Evolutionary conservation across 352 stramenopile genomes (phyloP).

Genomic region (Globisporangium perplexum): DNA sequence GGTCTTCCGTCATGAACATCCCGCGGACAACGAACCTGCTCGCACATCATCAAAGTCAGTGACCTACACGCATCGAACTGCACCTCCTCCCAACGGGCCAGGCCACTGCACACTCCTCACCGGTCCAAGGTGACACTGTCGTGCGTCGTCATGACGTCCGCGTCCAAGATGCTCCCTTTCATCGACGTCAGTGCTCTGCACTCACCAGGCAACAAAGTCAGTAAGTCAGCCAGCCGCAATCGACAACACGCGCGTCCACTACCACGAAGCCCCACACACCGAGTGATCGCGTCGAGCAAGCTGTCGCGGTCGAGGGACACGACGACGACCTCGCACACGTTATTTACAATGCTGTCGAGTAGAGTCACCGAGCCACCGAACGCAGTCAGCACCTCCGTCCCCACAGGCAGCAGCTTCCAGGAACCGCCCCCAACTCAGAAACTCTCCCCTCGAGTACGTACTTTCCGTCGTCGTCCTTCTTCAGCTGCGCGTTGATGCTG

Average conservation of each 20-base stretch:
- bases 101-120: constrained; percentile 9
- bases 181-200: constrained; percentile 62
- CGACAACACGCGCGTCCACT: not conserved
- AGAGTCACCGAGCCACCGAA: not conserved
- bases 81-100: not conserved
- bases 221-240: not conserved
- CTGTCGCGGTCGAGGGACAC: constrained; percentile 75
- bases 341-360: constrained; percentile 50
- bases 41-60: not conserved
- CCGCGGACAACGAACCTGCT: constrained; percentile 74
- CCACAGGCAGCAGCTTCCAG: not conserved
- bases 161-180: constrained; percentile 84
- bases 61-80: not conserved
- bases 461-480: constrained; percentile 86
- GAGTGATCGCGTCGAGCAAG: constrained; percentile 74
- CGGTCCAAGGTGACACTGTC: constrained; percentile 71
- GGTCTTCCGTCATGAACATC: constrained; percentile 78
- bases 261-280: constrained; percentile 11
- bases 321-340: constrained; percentile 79
- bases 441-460: too few relatives aligned
- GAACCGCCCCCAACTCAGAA: not conserved
- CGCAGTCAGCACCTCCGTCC: not conserved
- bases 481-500: constrained; percentile 74
- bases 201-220: not conserved
- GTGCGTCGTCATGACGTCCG: constrained; percentile 82